phyloP scores from a whole-genome alignment of 257 asterid species.

The Solanum dulcamara region DNA sequence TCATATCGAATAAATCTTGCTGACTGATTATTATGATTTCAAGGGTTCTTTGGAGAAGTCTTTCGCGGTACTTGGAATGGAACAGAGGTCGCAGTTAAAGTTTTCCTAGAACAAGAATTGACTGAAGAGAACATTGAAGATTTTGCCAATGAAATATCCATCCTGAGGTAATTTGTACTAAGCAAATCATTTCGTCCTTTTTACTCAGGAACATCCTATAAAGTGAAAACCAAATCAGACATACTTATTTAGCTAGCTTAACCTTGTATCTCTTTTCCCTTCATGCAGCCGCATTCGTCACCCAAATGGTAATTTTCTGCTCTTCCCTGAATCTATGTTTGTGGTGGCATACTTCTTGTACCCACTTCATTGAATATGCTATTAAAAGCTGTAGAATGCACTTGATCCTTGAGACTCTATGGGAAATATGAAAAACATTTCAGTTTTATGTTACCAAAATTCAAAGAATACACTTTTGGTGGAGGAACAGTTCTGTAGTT shows the following conservation, averaged over 20 bases:
- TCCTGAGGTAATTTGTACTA: constrained; percentile 47
- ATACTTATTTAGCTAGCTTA: constrained; percentile 13
- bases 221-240: not conserved
- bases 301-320: constrained; percentile 71
- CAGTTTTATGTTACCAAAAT: not conserved
- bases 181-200: not conserved
- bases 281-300: constrained; percentile 83
- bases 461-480: not conserved
- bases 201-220: not conserved
- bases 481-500: not conserved
- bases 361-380: not conserved
- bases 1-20: not conserved
- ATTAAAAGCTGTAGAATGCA: not conserved
- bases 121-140: constrained; percentile 80
- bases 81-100: constrained; percentile 67
- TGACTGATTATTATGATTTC: not conserved
- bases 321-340: not conserved
- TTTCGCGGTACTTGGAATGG: constrained; percentile 90
- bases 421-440: not conserved
- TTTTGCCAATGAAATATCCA: constrained; percentile 81
- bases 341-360: not conserved
- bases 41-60: constrained; percentile 94
- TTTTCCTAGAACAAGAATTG: constrained; percentile 70
- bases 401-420: not conserved
- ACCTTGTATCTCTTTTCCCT: constrained; percentile 13